Base-by-base conservation (phyloP, 2,329 filamentous ascomycete genomes). In the Talaromyces sp. region DNA sequence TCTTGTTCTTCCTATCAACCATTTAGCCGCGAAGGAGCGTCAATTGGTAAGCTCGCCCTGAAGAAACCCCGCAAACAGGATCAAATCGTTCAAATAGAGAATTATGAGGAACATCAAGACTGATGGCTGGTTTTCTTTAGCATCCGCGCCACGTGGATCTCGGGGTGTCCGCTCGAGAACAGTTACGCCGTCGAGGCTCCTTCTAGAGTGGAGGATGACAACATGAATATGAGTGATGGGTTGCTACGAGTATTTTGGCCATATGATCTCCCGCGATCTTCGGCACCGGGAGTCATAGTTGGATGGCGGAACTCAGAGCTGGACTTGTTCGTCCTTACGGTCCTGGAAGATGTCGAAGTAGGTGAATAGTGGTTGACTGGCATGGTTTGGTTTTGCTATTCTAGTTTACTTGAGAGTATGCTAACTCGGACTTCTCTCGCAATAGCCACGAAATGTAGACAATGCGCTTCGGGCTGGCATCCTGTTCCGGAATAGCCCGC, bases 181-280 rank as follows among this genome's bases (percentile, higher is more conserved):
- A 99, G 78, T 80, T 99, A 65, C 87, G 91, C 75, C 88, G 94
- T 66, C 86, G 94, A 74, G 94, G 94, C 64, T 99, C 94, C 55
- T 97, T 99, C 75, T 97, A 84, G 82, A 47, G 55, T 56, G 58
- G 63, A 68, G 66, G 75, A 78, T 84, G 82, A 76, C 79, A 85
- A 80, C 72, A 86, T 86, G 84, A 79, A 84, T 73, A 77, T 79
- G 75, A 78, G 77, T 66, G 82, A 94, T 90, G 92, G 90, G 69
- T 81, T 97, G 80, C 91, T 97, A 87, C 91, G 94, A 80, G 87
- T 99, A 78, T 97, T 99, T 79, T 99, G 94, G 94, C 95, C 94
- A 67, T 89, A 89, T 68, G 92, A 96, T 76, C 86, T 90, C 67
- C 82, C 84, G 49, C 82, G 81, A 72, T 89, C 87, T 50, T 83